phyloP scores from a whole-genome alignment of 768 basidiomycete species.

The Cystofilobasidium macerans region DNA sequence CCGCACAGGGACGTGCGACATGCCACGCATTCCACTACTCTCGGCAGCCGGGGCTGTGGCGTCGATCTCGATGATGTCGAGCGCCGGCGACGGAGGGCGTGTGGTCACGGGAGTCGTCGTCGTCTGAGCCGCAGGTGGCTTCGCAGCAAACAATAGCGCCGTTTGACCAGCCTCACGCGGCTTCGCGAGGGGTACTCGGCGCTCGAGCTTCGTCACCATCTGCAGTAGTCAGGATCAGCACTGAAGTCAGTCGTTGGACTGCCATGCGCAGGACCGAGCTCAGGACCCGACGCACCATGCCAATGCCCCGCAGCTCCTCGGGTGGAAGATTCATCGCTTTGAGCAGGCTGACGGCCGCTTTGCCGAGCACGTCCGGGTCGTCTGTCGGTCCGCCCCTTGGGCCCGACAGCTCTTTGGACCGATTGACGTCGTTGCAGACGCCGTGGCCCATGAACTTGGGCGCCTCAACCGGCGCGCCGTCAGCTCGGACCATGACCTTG shows the following conservation, averaged over 20 bases:
- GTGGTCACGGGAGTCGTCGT: not conserved
- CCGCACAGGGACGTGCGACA: too few relatives aligned
- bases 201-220: conserved; percentile 25
- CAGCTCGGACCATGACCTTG: conserved; percentile 79
- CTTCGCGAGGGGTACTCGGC: not conserved
- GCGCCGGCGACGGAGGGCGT: not conserved
- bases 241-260: not conserved
- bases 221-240: not conserved
- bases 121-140: not conserved
- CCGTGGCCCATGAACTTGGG: conserved; percentile 49
- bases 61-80: not conserved
- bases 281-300: conserved; percentile 5
- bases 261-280: not conserved
- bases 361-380: conserved; percentile 59
- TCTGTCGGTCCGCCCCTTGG: conserved; percentile 59
- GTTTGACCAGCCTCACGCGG: conserved; percentile 15
- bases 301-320: conserved; percentile 16
- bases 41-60: too few relatives aligned
- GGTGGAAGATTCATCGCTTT: not conserved
- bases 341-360: conserved; percentile 54
- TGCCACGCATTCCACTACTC: too few relatives aligned
- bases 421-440: conserved; percentile 61
- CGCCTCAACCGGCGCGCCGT: conserved; percentile 72
- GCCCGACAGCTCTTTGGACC: conserved; percentile 54
- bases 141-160: conserved; percentile 1